These are phyloP conservation scores for Jatropha curcas DNA, from an alignment of 345 rosid species.

Conservation along the genomic window DNA sequence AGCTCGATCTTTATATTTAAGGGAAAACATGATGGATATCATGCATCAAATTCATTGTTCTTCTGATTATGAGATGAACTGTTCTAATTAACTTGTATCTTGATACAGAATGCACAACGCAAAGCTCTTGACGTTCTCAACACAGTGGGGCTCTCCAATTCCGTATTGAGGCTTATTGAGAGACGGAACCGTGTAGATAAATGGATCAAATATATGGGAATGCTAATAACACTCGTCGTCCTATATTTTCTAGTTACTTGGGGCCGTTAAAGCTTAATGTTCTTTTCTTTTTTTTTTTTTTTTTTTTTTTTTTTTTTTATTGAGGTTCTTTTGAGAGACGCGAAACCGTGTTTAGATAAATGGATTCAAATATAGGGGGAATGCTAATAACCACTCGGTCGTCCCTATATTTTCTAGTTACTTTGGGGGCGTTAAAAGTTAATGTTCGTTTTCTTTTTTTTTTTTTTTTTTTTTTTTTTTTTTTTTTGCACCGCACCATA, in stretches of 20 bases:
- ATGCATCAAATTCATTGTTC: neutral
- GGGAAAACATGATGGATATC: neutral
- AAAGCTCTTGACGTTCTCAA: slow-evolving; percentile 86
- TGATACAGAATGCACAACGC: slow-evolving; percentile 77
- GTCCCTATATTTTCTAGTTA: too few relatives aligned
- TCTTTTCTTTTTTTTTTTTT: too few relatives aligned
- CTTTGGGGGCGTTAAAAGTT: too few relatives aligned
- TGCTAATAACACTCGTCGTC: slow-evolving; percentile 57
- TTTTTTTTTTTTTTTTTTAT: too few relatives aligned
- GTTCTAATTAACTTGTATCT: neutral
- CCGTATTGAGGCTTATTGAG: slow-evolving; percentile 86
- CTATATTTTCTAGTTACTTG: slow-evolving; percentile 63
- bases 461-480: too few relatives aligned
- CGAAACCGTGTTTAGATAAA: too few relatives aligned
- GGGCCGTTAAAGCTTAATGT: slow-evolving; percentile 40
- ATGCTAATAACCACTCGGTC: too few relatives aligned
- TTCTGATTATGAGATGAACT: neutral
- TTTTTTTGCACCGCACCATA: too few relatives aligned
- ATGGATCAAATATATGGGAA: slow-evolving; percentile 86
- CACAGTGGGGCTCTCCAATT: slow-evolving; percentile 89
- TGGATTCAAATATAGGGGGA: too few relatives aligned
- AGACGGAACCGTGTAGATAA: slow-evolving; percentile 86
- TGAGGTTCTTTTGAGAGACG: too few relatives aligned
- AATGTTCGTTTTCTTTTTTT: too few relatives aligned
- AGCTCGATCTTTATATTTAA: neutral